These are phyloP conservation scores for Juncus inflexus DNA, from an alignment of 176 grass and related monocot genomes.

Conservation along the genomic window DNA sequence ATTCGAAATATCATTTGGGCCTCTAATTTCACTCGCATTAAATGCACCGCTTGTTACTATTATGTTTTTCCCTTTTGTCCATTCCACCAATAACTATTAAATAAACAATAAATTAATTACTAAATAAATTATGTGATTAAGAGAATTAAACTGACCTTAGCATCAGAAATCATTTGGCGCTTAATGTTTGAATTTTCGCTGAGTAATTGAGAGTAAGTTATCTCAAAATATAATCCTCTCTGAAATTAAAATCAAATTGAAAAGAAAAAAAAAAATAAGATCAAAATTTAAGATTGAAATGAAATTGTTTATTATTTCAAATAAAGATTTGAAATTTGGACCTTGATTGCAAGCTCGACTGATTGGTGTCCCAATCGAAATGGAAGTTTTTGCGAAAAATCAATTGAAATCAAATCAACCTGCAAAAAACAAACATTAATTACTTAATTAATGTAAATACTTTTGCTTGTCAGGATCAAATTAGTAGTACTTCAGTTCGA, in stretches of 20 bases:
- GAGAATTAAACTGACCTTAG: conserved; percentile 36
- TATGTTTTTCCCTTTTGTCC: conserved; percentile 82
- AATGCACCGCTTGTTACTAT: conserved; percentile 76
- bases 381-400: conserved; percentile 62
- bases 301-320: neutral
- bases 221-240: conserved; percentile 68
- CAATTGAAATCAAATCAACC: conserved; percentile 65
- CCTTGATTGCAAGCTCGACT: conserved; percentile 68
- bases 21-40: conserved; percentile 57
- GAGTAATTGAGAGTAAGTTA: conserved; percentile 60
- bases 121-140: neutral
- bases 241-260: conserved; percentile 17
- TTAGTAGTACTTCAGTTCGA: too few species aligned
- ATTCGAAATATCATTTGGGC: conserved; percentile 70
- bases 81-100: conserved; percentile 57
- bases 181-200: conserved; percentile 45
- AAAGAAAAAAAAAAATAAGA: neutral
- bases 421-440: conserved; percentile 18
- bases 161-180: conserved; percentile 47
- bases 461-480: too few species aligned
- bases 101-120: conserved; percentile 5
- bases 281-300: neutral
- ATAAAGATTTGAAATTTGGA: conserved; percentile 11
- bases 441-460: neutral
- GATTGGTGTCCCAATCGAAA: conserved; percentile 62